phyloP scores from a whole-genome alignment of 495 filamentous ascomycete species.

The Penicillium crystallinum region DNA sequence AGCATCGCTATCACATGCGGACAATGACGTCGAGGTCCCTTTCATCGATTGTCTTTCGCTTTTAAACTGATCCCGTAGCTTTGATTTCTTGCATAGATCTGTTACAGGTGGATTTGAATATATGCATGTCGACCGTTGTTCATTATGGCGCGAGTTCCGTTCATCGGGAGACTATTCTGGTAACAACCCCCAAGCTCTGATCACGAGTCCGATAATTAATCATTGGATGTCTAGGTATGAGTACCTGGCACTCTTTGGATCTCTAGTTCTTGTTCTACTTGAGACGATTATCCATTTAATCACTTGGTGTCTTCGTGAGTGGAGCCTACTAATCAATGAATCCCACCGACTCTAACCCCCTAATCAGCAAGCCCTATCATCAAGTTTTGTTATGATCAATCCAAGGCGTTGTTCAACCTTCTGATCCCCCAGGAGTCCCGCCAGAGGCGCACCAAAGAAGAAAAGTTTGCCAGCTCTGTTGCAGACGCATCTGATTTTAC shows the following conservation, averaged over 20 bases:
- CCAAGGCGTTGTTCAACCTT: constrained; percentile 75
- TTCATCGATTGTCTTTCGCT: not conserved
- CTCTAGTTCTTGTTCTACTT: constrained; percentile 72
- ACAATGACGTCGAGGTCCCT: constrained; percentile 24
- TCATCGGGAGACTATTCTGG: constrained; percentile 77
- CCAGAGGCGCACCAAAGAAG: constrained; percentile 48
- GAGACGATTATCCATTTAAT: constrained; percentile 81
- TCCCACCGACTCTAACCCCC: constrained; percentile 16
- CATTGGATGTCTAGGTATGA: constrained; percentile 52
- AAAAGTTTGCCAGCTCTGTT: constrained; percentile 42
- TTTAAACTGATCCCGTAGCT: not conserved
- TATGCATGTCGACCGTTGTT: not conserved
- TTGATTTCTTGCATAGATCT: not conserved
- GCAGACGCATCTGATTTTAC: constrained; percentile 81
- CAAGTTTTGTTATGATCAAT: constrained; percentile 73
- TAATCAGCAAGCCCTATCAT: constrained; percentile 67
- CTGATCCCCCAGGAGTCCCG: constrained; percentile 65
- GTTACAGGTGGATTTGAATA: not conserved
- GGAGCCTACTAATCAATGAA: not conserved
- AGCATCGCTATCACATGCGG: constrained; percentile 31
- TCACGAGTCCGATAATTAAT: not conserved
- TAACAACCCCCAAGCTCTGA: constrained; percentile 29
- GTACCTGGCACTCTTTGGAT: constrained; percentile 79
- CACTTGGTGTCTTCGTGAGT: constrained; percentile 82
- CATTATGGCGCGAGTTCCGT: constrained; percentile 68